Conservation (phyloP, 495 filamentous ascomycete species). For the Daldinia concentrica region DNA sequence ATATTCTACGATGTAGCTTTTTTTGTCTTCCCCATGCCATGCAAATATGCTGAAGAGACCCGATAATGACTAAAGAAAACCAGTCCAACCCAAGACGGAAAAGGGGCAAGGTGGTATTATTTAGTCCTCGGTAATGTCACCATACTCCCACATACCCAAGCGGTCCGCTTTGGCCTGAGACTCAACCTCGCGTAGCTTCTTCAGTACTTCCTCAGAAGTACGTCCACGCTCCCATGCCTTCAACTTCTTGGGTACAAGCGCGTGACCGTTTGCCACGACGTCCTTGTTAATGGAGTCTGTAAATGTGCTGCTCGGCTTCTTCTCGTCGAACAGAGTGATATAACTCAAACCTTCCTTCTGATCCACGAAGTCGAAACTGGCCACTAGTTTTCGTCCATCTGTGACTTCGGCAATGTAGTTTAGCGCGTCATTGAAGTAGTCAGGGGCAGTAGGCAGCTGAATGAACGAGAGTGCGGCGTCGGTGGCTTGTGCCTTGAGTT, state of each 20-base stretch:
- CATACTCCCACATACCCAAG: constrained; percentile 97
- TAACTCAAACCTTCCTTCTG: constrained; percentile 78
- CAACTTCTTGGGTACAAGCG: constrained; percentile 88
- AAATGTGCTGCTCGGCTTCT: constrained; percentile 57
- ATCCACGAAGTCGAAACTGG: constrained; percentile 84
- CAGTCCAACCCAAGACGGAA: neutral
- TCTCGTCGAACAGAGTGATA: constrained; percentile 87
- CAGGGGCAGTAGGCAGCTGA: constrained; percentile 78
- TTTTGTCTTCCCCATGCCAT: constrained; percentile 34
- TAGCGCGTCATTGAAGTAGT: constrained; percentile 84
- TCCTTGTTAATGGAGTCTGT: constrained; percentile 85
- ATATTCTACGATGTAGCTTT: constrained; percentile 18
- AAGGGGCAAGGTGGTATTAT: neutral
- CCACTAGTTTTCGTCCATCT: constrained; percentile 76
- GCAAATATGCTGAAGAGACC: constrained; percentile 15
- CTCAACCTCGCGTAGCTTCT: constrained; percentile 71
- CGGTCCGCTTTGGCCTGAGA: constrained; percentile 77
- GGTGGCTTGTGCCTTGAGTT: constrained; percentile 83
- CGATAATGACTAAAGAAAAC: constrained; percentile 9
- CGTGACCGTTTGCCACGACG: constrained; percentile 81
- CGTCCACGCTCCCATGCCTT: constrained; percentile 82
- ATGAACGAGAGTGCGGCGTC: constrained; percentile 90
- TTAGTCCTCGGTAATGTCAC: constrained; percentile 90
- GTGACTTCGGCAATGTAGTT: constrained; percentile 73
- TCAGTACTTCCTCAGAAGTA: constrained; percentile 74